phyloP scores from a whole-genome alignment of 2,329 filamentous ascomycete genomes.

The Sporothrix mexicana region DNA sequence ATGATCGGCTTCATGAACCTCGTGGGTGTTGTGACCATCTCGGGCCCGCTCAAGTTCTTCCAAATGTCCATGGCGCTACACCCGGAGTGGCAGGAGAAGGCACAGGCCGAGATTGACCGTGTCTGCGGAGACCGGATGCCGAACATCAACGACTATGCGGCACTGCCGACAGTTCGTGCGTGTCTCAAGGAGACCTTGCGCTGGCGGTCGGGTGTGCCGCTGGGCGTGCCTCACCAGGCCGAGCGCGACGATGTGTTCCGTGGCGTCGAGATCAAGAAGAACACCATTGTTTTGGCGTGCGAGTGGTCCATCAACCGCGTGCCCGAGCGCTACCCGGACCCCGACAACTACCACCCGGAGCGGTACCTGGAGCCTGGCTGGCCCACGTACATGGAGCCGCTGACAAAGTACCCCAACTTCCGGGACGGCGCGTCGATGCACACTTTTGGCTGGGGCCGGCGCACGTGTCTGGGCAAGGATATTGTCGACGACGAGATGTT shows the following conservation, averaged over 20 bases:
- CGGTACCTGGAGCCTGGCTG: conserved; percentile 67
- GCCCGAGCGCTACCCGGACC: conserved; percentile 64
- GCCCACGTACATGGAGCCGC: conserved; percentile 69
- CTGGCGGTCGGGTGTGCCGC: conserved; percentile 62
- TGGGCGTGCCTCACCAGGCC: conserved; percentile 58
- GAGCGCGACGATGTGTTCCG: conserved; percentile 54
- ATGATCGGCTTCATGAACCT: conserved; percentile 60
- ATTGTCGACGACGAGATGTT: conserved; percentile 67
- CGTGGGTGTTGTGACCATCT: conserved; percentile 58
- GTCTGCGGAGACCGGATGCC: conserved; percentile 62
- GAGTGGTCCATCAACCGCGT: conserved; percentile 65
- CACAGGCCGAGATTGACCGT: conserved; percentile 63
- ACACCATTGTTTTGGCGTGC: conserved; percentile 56
- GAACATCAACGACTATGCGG: conserved; percentile 54
- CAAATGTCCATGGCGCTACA: conserved; percentile 59
- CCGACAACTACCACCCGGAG: conserved; percentile 67
- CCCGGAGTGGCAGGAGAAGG: conserved; percentile 58
- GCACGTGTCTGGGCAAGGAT: conserved; percentile 66
- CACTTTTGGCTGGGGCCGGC: conserved; percentile 68
- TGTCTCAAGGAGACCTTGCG: conserved; percentile 64
- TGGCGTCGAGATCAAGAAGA: conserved; percentile 56
- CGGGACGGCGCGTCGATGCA: conserved; percentile 64
- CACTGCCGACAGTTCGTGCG: conserved; percentile 59
- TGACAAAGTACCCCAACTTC: conserved; percentile 67
- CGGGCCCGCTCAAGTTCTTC: conserved; percentile 58